Evolutionary conservation across 1,284 basidiomycete species (phyloP).

Genomic region (Cronartium ribicola): DNA sequence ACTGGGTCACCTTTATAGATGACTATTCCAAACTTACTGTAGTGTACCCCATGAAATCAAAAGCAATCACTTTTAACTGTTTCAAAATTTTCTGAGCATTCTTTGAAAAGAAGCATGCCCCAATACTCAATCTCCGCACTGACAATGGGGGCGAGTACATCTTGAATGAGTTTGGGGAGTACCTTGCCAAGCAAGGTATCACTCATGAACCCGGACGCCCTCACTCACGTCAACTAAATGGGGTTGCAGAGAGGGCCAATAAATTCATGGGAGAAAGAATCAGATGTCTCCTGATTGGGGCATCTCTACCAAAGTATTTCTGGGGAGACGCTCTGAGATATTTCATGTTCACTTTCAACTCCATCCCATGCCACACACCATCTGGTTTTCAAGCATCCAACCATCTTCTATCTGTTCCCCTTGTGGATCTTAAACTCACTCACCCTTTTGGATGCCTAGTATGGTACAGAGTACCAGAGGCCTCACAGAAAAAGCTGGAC

Average conservation of each 20-base stretch:
- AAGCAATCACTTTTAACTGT: neutral
- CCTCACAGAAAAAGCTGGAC: constrained; percentile 10
- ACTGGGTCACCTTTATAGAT: constrained; percentile 16
- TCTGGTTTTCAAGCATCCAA: neutral
- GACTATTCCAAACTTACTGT: constrained; percentile 8
- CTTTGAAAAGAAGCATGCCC: neutral
- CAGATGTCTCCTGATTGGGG: neutral
- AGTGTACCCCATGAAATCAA: constrained; percentile 4
- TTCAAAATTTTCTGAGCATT: neutral
- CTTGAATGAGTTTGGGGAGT: constrained; percentile 46
- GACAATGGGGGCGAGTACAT: constrained; percentile 52
- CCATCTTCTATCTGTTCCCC: neutral
- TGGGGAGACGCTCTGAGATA: constrained; percentile 1
- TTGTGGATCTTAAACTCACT: neutral
- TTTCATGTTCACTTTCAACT: neutral
- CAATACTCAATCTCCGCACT: constrained; percentile 43
- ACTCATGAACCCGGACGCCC: constrained; percentile 17
- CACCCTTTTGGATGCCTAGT: constrained; percentile 18
- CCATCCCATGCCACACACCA: constrained; percentile 15
- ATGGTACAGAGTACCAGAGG: constrained; percentile 12
- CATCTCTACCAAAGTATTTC: constrained; percentile 5
- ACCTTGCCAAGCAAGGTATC: constrained; percentile 44
- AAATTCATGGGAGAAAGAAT: neutral
- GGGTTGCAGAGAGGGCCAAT: constrained; percentile 17
- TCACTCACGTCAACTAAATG: constrained; percentile 24